Evolutionary conservation across 345 rosid genomes (phyloP).

Genomic region (Turritis glabra): DNA sequence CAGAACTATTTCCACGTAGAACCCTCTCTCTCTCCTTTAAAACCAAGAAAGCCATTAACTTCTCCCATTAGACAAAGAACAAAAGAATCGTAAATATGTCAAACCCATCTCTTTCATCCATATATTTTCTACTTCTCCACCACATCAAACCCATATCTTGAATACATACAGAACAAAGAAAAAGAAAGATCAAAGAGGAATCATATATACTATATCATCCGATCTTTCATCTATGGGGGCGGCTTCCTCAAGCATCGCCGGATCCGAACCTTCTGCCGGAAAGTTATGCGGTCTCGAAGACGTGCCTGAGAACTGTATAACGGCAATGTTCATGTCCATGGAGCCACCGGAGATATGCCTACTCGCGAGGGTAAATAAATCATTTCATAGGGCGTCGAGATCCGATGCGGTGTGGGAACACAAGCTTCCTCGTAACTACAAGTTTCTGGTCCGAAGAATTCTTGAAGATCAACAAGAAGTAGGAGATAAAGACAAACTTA

Average conservation of each 20-base stretch:
- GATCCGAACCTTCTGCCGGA: conserved; percentile 19
- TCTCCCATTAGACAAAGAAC: conserved; percentile 36
- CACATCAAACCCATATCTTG: conserved; percentile 34
- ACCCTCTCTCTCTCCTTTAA: conserved; percentile 12
- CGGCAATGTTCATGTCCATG: conserved; percentile 57
- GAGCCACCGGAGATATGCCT: conserved; percentile 88
- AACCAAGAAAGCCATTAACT: conserved; percentile 24
- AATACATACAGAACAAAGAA: not conserved
- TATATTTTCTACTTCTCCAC: conserved; percentile 64
- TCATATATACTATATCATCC: not conserved
- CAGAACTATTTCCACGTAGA: not conserved
- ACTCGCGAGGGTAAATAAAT: conserved; percentile 57
- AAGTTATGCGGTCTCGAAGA: conserved; percentile 50
- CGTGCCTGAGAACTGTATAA: conserved; percentile 71
- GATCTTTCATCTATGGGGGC: conserved; percentile 58
- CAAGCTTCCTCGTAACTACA: conserved; percentile 76
- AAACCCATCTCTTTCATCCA: conserved; percentile 46
- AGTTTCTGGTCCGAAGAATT: conserved; percentile 53
- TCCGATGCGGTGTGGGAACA: conserved; percentile 84
- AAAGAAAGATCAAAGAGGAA: not conserved
- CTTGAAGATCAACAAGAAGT: conserved; percentile 37
- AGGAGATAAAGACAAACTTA: conserved; percentile 28
- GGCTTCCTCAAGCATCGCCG: conserved; percentile 46
- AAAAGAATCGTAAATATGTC: conserved; percentile 45
- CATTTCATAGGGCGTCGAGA: conserved; percentile 67